phyloP scores from a whole-genome alignment of 352 stramenopile species.

The Globisporangium solare region DNA sequence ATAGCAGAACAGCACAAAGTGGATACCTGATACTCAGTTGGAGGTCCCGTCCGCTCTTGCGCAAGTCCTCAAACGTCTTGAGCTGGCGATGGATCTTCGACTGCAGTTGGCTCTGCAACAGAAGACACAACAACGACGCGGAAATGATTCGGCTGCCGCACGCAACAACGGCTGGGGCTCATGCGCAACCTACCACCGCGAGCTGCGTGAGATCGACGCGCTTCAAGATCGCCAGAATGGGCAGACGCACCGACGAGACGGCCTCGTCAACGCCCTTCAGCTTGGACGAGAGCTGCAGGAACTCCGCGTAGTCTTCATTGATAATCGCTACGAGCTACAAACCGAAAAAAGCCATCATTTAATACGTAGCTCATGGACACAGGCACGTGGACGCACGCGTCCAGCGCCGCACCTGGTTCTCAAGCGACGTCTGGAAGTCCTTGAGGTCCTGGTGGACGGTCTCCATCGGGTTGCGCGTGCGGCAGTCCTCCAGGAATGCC shows the following conservation, averaged over 20 bases:
- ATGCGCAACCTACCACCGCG: conserved; percentile 34
- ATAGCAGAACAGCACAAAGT: not conserved
- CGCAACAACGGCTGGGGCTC: not conserved
- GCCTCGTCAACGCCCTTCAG: conserved; percentile 85
- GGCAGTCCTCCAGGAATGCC: conserved; percentile 74
- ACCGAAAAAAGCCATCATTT: too few relatives aligned
- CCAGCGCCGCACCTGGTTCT: conserved; percentile 59
- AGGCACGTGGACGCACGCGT: not conserved
- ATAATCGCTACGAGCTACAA: conserved; percentile 80
- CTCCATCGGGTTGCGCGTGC: conserved; percentile 71
- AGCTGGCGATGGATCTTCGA: conserved; percentile 49
- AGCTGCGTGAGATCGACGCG: conserved; percentile 68
- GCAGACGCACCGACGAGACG: conserved; percentile 68
- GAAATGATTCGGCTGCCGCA: not conserved
- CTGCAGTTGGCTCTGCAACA: conserved; percentile 39
- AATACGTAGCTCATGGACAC: not conserved
- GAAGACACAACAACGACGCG: not conserved
- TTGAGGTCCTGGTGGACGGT: conserved; percentile 82
- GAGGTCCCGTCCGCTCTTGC: conserved; percentile 43
- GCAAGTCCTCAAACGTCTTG: conserved; percentile 36
- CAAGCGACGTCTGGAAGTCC: conserved; percentile 78
- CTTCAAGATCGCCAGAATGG: conserved; percentile 72
- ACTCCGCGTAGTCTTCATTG: conserved; percentile 88
- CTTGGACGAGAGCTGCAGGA: conserved; percentile 85
- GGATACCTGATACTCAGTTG: conserved; percentile 48